A percentile compares a stretch with the other conserved stretches of the same genome.
Evolutionary conservation across 2,329 filamentous ascomycete genomes (phyloP).

Genomic region (Intubia oerlemansii): DNA sequence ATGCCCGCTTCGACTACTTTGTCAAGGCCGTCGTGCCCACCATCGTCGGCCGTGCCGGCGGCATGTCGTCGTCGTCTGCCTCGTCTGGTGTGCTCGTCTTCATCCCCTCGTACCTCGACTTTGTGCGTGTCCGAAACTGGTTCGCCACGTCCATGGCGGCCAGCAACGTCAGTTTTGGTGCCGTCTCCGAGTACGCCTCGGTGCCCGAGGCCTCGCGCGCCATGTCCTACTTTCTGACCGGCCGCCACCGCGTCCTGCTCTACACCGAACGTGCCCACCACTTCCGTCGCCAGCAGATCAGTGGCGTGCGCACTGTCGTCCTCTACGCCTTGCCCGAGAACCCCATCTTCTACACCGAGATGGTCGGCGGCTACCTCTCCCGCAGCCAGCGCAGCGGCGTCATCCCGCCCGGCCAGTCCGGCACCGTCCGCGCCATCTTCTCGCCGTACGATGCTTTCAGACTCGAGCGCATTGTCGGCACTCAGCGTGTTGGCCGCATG

Average conservation of each 20-base stretch:
- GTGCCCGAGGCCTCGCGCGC: slow-evolving; percentile 62
- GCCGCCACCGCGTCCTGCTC: slow-evolving; percentile 61
- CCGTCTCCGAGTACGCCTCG: slow-evolving; percentile 74
- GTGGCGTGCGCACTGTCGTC: slow-evolving; percentile 64
- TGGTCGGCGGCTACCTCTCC: slow-evolving; percentile 45
- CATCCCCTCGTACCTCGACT: slow-evolving; percentile 85
- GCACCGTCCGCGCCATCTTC: slow-evolving; percentile 44
- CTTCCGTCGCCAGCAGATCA: slow-evolving; percentile 70
- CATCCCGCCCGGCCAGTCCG: slow-evolving; percentile 32
- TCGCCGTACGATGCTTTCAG: slow-evolving; percentile 79
- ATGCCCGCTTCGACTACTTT: slow-evolving; percentile 82
- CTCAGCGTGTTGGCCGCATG: slow-evolving; percentile 63
- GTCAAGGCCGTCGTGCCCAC: slow-evolving; percentile 58
- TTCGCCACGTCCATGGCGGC: slow-evolving; percentile 51
- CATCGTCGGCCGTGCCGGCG: slow-evolving; percentile 43
- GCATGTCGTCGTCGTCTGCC: not conserved
- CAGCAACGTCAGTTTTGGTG: slow-evolving; percentile 44
- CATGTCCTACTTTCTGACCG: slow-evolving; percentile 67
- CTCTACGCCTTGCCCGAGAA: slow-evolving; percentile 80
- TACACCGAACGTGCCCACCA: slow-evolving; percentile 96
- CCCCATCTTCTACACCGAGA: slow-evolving; percentile 57
- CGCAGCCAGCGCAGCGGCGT: slow-evolving; percentile 34
- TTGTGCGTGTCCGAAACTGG: slow-evolving; percentile 80
- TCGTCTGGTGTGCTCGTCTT: slow-evolving; percentile 56
- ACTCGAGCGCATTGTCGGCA: slow-evolving; percentile 74